phyloP scores from a whole-genome alignment of 768 basidiomycete genomes.

The Lentinula aciculospora region DNA sequence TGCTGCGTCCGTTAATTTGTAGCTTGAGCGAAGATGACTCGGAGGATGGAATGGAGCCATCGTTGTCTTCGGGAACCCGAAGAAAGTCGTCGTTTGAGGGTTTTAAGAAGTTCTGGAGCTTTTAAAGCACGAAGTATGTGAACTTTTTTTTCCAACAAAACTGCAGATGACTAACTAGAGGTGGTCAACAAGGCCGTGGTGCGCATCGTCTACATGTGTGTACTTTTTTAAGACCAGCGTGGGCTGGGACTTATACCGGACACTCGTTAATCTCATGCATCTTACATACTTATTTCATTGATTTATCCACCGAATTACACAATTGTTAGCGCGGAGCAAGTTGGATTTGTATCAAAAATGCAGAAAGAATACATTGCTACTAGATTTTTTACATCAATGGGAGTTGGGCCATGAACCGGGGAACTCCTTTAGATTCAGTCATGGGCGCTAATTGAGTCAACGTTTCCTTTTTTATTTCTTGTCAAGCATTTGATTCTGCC shows the following conservation, averaged over 20 bases:
- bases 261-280: background rate
- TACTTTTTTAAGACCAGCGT: too few relatives aligned
- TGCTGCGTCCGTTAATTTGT: constrained; percentile 1
- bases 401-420: too few relatives aligned
- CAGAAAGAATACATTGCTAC: too few relatives aligned
- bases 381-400: too few relatives aligned
- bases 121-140: background rate
- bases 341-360: too few relatives aligned
- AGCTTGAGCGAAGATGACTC: background rate
- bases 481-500: background rate
- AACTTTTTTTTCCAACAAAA: too few relatives aligned
- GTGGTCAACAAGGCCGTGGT: background rate
- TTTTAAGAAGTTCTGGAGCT: background rate
- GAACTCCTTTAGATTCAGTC: too few relatives aligned
- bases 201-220: too few relatives aligned
- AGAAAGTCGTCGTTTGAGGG: background rate
- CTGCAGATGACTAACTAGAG: background rate
- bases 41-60: background rate
- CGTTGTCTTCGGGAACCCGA: too few relatives aligned
- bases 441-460: too few relatives aligned
- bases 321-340: too few relatives aligned
- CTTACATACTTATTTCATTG: background rate
- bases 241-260: background rate
- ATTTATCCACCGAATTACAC: background rate
- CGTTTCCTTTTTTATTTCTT: too few relatives aligned